Conservation (phyloP, 2,329 filamentous ascomycete species). For the Calonectria naviculata region DNA sequence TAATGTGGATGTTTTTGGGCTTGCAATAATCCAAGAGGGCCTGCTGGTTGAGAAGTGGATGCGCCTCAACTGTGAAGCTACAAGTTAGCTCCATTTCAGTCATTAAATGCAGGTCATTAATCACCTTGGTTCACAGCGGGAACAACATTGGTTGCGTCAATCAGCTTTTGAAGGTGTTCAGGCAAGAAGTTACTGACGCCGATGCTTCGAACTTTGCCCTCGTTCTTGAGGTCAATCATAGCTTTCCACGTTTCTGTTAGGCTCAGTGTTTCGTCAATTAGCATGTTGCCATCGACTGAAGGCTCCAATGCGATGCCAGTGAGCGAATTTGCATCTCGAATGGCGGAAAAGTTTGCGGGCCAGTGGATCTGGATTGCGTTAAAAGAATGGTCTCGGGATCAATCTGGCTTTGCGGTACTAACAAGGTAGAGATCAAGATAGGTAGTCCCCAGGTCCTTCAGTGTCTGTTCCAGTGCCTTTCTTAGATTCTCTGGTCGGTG, state of each 20-base stretch:
- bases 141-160: background rate
- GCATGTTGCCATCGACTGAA: background rate
- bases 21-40: background rate
- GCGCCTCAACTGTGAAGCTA: background rate
- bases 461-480: background rate
- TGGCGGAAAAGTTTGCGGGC: background rate
- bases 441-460: background rate
- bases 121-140: background rate
- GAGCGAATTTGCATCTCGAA: background rate
- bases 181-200: conserved; percentile 3
- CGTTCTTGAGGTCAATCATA: background rate
- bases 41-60: background rate
- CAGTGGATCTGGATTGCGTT: background rate
- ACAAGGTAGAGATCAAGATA: background rate
- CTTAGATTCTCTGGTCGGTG: background rate
- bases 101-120: background rate
- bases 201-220: background rate
- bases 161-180: background rate
- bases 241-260: background rate
- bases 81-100: background rate
- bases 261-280: background rate
- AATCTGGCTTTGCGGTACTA: background rate
- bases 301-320: background rate
- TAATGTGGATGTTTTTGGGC: background rate
- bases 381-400: background rate